Evolutionary conservation across 176 grass and related monocot genomes (phyloP).

Genomic region (Carex myosuroides): DNA sequence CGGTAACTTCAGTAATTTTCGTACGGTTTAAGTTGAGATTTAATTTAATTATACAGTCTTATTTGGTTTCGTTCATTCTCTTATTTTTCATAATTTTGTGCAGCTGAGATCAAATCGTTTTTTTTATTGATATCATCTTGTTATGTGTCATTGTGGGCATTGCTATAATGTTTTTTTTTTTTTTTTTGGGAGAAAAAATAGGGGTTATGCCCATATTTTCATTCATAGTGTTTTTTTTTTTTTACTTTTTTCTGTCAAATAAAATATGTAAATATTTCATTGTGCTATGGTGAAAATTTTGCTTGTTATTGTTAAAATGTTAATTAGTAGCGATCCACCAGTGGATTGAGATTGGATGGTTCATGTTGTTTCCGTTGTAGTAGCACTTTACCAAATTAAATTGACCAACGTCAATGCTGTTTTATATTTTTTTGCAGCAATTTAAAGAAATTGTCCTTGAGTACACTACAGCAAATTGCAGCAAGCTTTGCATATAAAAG

Average conservation of each 20-base stretch:
- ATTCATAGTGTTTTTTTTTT: neutral
- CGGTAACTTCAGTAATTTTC: constrained; percentile 28
- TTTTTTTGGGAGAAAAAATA: neutral
- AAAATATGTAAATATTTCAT: neutral
- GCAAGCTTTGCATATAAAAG: no score
- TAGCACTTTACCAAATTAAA: neutral
- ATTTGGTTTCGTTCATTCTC: neutral
- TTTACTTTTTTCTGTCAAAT: neutral
- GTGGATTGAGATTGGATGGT: neutral
- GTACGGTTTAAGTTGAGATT: neutral
- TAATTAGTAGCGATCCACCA: neutral
- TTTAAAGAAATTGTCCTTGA: no score
- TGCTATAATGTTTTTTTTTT: no score
- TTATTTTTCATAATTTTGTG: neutral
- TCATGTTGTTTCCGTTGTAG: neutral
- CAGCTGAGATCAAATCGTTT: constrained; percentile 78
- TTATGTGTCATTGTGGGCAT: constrained; percentile 79
- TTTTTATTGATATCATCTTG: constrained; percentile 74
- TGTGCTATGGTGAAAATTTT: neutral
- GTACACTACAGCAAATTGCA: no score
- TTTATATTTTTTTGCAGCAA: no score
- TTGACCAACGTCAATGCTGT: no score
- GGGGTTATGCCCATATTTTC: no score
- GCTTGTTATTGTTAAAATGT: neutral
- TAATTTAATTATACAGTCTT: neutral